Evolutionary conservation across 1,139 yeast species (phyloP).

Genomic region (Hansenula lynferdii): DNA sequence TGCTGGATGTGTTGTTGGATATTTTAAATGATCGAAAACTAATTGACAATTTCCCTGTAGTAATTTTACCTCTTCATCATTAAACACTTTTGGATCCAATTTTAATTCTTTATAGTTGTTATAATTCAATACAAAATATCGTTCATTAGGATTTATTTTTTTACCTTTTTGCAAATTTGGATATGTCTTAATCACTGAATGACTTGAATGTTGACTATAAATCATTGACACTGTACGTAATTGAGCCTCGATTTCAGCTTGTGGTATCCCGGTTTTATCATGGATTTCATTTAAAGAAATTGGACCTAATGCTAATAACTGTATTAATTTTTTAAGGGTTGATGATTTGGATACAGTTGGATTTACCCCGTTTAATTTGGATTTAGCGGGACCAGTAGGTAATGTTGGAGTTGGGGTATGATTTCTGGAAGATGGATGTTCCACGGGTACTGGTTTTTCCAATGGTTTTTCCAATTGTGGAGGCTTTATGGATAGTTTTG

Average conservation of each 20-base stretch:
- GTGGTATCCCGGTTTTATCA: constrained; percentile 5
- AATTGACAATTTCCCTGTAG: constrained; percentile 11
- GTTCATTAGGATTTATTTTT: neutral
- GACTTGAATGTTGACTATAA: constrained; percentile 4
- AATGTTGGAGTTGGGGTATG: neutral
- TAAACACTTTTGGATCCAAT: constrained; percentile 7
- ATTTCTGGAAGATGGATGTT: neutral
- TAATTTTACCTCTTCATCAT: constrained; percentile 5
- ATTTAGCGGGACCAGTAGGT: neutral
- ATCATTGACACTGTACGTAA: constrained; percentile 9
- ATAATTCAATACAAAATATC: constrained; percentile 12
- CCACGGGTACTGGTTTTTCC: too few species aligned
- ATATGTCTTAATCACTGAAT: constrained; percentile 3
- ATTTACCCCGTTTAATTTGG: too few species aligned
- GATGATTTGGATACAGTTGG: neutral
- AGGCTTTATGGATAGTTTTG: too few species aligned
- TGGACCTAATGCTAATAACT: constrained; percentile 18
- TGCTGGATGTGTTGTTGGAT: constrained; percentile 13
- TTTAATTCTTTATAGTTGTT: constrained; percentile 14
- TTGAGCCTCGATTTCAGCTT: constrained; percentile 9
- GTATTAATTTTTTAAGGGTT: constrained; percentile 10
- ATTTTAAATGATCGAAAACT: constrained; percentile 15
- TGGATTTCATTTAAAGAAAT: constrained; percentile 8
- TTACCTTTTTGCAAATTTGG: constrained; percentile 5
- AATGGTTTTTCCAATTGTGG: neutral